These are phyloP conservation scores for Pharnaceum exiguum DNA, from an alignment of 148 eudicot genomes.

Conservation along the genomic window DNA sequence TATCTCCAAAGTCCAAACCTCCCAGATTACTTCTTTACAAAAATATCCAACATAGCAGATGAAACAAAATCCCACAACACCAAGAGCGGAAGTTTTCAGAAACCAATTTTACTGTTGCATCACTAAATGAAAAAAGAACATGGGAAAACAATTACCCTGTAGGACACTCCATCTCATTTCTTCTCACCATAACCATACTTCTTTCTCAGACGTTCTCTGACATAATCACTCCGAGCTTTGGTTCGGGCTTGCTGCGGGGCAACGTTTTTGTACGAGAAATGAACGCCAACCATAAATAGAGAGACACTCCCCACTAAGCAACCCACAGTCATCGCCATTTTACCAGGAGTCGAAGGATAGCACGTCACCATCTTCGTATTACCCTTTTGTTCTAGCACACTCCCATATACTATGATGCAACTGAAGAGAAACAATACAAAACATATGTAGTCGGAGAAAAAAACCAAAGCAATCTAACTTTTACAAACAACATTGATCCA, in stretches of 20 bases:
- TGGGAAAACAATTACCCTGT: not conserved
- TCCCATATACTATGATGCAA: not conserved
- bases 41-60: too few relatives aligned
- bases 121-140: not conserved
- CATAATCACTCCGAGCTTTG: slow-evolving; percentile 72
- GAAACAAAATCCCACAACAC: not conserved
- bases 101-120: not conserved
- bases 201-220: slow-evolving; percentile 48
- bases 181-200: slow-evolving; percentile 48
- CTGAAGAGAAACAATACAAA: too few relatives aligned
- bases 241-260: slow-evolving; percentile 92
- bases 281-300: slow-evolving; percentile 52
- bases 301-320: slow-evolving; percentile 52
- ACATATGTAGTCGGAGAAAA: too few relatives aligned
- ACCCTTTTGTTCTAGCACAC: not conserved
- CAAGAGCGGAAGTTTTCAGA: not conserved
- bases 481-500: not conserved
- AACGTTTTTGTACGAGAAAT: slow-evolving; percentile 64
- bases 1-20: too few relatives aligned
- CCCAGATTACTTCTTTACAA: too few relatives aligned
- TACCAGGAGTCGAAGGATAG: slow-evolving; percentile 73
- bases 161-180: slow-evolving; percentile 1
- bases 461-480: not conserved
- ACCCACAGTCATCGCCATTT: slow-evolving; percentile 48
- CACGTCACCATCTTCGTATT: slow-evolving; percentile 47